Evolutionary conservation across 2,329 filamentous ascomycete species (phyloP).

Genomic region (Ophiostoma piceae): DNA sequence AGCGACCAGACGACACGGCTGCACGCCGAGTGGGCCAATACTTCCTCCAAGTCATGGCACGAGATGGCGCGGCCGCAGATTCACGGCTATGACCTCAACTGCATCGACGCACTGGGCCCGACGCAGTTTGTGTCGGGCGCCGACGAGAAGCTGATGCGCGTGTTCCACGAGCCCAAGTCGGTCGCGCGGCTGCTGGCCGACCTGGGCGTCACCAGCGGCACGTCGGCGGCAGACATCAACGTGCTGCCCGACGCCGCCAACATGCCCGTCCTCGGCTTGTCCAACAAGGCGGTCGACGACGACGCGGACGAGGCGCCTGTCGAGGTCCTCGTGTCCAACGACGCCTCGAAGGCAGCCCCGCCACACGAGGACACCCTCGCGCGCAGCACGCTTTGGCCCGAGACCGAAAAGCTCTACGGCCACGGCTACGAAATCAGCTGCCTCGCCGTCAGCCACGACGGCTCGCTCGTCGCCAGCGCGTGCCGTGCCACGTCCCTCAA

Average conservation of each 20-base stretch:
- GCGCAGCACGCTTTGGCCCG: constrained; percentile 89
- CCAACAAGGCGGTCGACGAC: constrained; percentile 79
- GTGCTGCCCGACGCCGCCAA: constrained; percentile 79
- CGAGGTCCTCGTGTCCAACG: constrained; percentile 21
- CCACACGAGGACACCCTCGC: constrained; percentile 75
- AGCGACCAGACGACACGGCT: constrained; percentile 89
- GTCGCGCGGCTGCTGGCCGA: constrained; percentile 68
- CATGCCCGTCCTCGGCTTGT: constrained; percentile 90
- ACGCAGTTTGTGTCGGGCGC: constrained; percentile 87
- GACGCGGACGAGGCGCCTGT: not conserved
- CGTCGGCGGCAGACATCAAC: constrained; percentile 32
- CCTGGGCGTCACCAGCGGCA: constrained; percentile 48
- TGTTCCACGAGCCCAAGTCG: constrained; percentile 83
- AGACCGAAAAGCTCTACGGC: constrained; percentile 93
- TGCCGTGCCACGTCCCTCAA: constrained; percentile 90
- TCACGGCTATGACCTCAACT: constrained; percentile 96
- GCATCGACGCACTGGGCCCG: constrained; percentile 68
- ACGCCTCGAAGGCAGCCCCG: constrained; percentile 34
- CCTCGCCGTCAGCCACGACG: constrained; percentile 70
- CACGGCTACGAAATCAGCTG: constrained; percentile 96
- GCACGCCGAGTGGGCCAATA: constrained; percentile 64
- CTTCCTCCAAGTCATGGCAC: constrained; percentile 64
- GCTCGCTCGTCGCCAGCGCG: constrained; percentile 75
- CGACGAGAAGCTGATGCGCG: constrained; percentile 94
- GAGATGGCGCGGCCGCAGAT: constrained; percentile 95